Base-by-base conservation (phyloP, 148 eudicot species). In the Fagopyrum esculentum region DNA sequence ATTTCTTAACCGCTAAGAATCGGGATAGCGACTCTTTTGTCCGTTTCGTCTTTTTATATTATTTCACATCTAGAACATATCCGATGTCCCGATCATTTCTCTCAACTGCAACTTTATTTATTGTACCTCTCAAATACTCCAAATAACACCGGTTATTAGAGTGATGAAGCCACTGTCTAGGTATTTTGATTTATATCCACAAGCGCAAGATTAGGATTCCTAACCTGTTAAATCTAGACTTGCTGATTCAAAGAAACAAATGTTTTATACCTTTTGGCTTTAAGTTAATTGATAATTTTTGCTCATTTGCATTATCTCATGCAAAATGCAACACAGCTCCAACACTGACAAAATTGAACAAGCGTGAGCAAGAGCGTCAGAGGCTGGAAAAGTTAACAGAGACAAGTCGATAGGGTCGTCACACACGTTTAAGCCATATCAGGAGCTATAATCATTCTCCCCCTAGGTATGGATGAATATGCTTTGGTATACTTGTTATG, bases 371-470 rank as follows among this genome's bases (percentile, higher is more conserved):
- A 82, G 99, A 95, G 83, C 87, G 91, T 59, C 93, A 88, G 78
- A 87, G 94, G 86, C 85, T 87, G 77, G 97, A 95, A 81, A 95
- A 95, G 72, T 85, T 92, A 29, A 96, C 96, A n/a, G 99, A 95
- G 82, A 88, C 94, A 22, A 95, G 87, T 81, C 86, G 97, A 69
- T 71, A 85, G 61, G 86, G 91, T 74, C 84, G 95, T 54, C 69
- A 87, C 79, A 83, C 91, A 73, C 89, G 78, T 19, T 89, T 91
- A 77, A 95, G 98, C 75, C 89, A 89, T 69, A 92, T 97, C 79
- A 85, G 96, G 82, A 94, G 99, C 72, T 82, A 83, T 73, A 92
- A 96, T 78, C 96, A 82, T 17, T 90, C 98, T 73, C 98, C 98
- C 22, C 86, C 80, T 13, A 92, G 99, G 99, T 95, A 78, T 51